These are phyloP conservation scores for Combretum micranthum DNA, from an alignment of 345 rosid species.

Conservation along the genomic window DNA sequence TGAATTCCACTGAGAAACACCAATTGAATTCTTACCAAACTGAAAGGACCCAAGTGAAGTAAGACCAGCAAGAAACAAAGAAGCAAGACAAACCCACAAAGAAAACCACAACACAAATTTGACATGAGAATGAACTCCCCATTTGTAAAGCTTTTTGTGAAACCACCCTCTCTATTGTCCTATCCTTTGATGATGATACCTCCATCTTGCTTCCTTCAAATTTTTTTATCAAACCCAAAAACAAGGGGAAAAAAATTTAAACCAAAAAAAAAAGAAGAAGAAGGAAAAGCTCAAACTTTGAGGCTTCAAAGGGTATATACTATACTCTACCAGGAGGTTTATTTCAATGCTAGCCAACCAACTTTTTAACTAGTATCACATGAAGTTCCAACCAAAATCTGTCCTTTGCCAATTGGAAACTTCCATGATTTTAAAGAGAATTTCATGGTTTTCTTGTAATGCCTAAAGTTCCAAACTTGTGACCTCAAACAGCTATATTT, in stretches of 20 bases:
- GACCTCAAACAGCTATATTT: too few species aligned
- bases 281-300: not conserved
- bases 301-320: too few species aligned
- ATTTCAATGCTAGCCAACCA: not conserved
- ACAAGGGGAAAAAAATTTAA: too few species aligned
- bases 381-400: not conserved
- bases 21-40: slow-evolving; percentile 30
- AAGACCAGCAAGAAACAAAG: slow-evolving; percentile 75
- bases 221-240: not conserved
- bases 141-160: slow-evolving; percentile 81
- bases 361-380: slow-evolving; percentile 3
- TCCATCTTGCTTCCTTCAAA: slow-evolving; percentile 35
- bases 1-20: slow-evolving; percentile 53
- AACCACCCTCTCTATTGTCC: slow-evolving; percentile 67
- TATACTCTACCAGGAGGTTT: too few species aligned
- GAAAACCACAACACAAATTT: slow-evolving; percentile 84
- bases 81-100: slow-evolving; percentile 84
- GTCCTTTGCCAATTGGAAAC: not conserved
- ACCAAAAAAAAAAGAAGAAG: not conserved
- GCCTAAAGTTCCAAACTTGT: too few species aligned
- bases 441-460: too few species aligned
- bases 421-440: not conserved
- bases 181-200: slow-evolving; percentile 34
- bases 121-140: slow-evolving; percentile 86
- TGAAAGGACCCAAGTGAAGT: slow-evolving; percentile 64